phyloP scores from a whole-genome alignment of 345 rosid species.

The Boechera stricta region DNA sequence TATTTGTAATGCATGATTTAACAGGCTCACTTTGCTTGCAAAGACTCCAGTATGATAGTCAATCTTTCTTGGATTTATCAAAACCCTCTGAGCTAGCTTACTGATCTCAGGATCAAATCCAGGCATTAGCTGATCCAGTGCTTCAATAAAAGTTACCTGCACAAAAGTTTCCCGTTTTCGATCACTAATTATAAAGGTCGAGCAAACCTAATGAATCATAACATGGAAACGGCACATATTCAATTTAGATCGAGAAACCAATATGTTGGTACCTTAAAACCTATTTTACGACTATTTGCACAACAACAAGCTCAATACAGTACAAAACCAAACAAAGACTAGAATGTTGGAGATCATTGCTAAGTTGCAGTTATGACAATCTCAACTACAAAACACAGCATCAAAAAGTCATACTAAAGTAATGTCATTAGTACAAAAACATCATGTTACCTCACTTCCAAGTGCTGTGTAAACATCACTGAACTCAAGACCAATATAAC shows the following conservation, averaged over 20 bases:
- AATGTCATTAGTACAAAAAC: background rate
- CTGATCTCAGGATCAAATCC: conserved; percentile 99
- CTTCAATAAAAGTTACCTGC: conserved; percentile 98
- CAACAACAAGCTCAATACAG: background rate
- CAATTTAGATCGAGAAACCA: conserved; percentile 22
- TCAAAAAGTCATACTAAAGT: background rate
- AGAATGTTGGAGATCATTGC: conserved; percentile 1
- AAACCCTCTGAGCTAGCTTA: conserved; percentile 93
- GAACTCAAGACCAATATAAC: conserved; percentile 98
- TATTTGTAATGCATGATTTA: conserved; percentile 1
- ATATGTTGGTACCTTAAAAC: conserved; percentile 2
- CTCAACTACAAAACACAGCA: background rate
- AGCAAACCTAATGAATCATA: background rate
- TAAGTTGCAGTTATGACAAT: conserved; percentile 2
- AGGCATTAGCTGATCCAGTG: conserved; percentile 98
- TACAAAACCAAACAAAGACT: background rate
- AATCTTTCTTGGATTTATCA: conserved; percentile 90
- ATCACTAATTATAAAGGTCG: conserved; percentile 9
- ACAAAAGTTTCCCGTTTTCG: conserved; percentile 26
- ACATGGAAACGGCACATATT: background rate
- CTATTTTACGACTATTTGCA: background rate
- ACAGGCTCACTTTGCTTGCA: conserved; percentile 79
- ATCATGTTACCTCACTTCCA: conserved; percentile 87
- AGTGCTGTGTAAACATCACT: conserved; percentile 99
- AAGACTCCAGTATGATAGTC: conserved; percentile 96